phyloP scores from a whole-genome alignment of 345 rosid genomes.

The Cardamine chenopodiifolia region DNA sequence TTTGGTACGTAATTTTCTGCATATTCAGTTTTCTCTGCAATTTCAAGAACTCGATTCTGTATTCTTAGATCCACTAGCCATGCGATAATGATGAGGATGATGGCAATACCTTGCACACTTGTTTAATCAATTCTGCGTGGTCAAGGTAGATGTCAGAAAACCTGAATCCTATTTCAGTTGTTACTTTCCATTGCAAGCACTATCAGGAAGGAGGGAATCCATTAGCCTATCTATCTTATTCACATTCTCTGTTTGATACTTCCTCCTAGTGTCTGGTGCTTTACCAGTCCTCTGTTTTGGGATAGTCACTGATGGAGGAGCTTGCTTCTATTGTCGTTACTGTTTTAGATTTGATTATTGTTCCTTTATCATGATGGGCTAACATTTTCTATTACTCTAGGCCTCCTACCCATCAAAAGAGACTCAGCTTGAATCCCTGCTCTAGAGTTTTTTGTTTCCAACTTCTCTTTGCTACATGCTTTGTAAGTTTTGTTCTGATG shows the following conservation, averaged over 20 bases:
- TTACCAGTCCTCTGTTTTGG: slow-evolving; percentile 29
- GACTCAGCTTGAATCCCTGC: slow-evolving; percentile 73
- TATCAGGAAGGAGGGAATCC: slow-evolving; percentile 42
- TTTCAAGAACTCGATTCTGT: slow-evolving; percentile 79
- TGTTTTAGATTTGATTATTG: slow-evolving; percentile 29
- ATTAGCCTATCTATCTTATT: slow-evolving; percentile 35
- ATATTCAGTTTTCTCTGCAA: slow-evolving; percentile 45
- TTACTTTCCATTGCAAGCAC: slow-evolving; percentile 46
- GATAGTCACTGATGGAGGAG: slow-evolving; percentile 10
- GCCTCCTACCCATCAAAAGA: slow-evolving; percentile 68
- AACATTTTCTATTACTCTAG: slow-evolving; percentile 60
- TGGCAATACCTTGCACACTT: slow-evolving; percentile 92
- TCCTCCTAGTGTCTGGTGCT: slow-evolving; percentile 25
- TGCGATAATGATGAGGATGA: slow-evolving; percentile 97
- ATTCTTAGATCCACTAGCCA: slow-evolving; percentile 95
- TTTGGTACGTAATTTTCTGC: slow-evolving; percentile 52
- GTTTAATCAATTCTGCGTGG: slow-evolving; percentile 93
- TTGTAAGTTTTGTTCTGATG: slow-evolving; percentile 54
- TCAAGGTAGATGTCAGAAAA: slow-evolving; percentile 88
- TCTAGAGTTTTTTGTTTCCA: slow-evolving; percentile 67
- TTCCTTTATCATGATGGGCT: slow-evolving; percentile 45
- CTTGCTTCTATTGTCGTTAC: slow-evolving; percentile 17
- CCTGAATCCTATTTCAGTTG: slow-evolving; percentile 59
- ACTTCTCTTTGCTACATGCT: slow-evolving; percentile 59
- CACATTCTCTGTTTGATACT: slow-evolving; percentile 33